Evolutionary conservation across 768 basidiomycete genomes (phyloP).

Genomic region (Pleurotus sapidus): DNA sequence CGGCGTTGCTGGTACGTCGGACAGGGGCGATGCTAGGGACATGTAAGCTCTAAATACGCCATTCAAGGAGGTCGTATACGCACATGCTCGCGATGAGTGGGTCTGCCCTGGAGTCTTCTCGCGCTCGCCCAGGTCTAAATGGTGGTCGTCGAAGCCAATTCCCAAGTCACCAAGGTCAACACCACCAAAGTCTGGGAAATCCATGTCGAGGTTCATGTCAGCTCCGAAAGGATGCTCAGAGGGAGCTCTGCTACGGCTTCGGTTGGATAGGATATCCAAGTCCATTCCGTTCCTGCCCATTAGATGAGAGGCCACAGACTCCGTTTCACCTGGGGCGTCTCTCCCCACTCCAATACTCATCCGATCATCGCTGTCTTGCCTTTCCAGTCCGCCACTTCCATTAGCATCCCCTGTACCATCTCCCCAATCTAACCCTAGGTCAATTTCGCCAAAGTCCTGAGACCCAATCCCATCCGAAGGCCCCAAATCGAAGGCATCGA

Average conservation of each 20-base stretch:
- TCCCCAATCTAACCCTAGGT: slow-evolving; percentile 77
- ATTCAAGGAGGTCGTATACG: slow-evolving; percentile 19
- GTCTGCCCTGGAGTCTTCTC: slow-evolving; percentile 60
- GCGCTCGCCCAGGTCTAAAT: slow-evolving; percentile 30
- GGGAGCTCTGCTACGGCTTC: slow-evolving; percentile 55
- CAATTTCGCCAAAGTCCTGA: slow-evolving; percentile 70
- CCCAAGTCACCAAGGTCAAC: slow-evolving; percentile 62
- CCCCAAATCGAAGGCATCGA: slow-evolving; percentile 64
- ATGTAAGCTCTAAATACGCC: too few species aligned
- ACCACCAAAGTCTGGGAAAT: slow-evolving; percentile 49
- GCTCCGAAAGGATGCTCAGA: slow-evolving; percentile 66
- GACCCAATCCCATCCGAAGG: slow-evolving; percentile 84
- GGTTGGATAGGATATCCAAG: slow-evolving; percentile 59
- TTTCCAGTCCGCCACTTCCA: slow-evolving; percentile 20
- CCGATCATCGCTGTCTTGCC: slow-evolving; percentile 40
- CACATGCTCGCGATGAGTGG: slow-evolving; percentile 69
- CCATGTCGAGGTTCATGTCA: slow-evolving; percentile 47
- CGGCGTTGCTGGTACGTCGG: slow-evolving; percentile 75
- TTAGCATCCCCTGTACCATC: slow-evolving; percentile 42
- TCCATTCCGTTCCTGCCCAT: slow-evolving; percentile 49
- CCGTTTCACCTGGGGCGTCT: slow-evolving; percentile 54
- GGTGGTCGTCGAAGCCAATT: slow-evolving; percentile 64
- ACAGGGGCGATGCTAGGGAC: slow-evolving; percentile 66
- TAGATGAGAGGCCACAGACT: slow-evolving; percentile 63
- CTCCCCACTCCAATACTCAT: slow-evolving; percentile 69